phyloP scores from a whole-genome alignment of 345 rosid genomes.

The Pugionium dolabratum region DNA sequence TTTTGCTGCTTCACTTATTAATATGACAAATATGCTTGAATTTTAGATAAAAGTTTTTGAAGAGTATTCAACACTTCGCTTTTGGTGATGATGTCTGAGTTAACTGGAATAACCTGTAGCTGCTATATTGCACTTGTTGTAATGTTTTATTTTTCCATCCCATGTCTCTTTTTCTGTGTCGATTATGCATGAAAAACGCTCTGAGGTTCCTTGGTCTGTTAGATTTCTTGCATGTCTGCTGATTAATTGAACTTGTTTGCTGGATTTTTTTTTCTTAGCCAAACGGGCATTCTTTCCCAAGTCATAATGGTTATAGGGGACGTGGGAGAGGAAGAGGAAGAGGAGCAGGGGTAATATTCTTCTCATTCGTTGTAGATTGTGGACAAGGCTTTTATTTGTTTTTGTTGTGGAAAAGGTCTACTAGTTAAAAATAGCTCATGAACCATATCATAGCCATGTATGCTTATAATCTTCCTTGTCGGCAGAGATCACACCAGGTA shows the following conservation, averaged over 20 bases:
- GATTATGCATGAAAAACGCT: slow-evolving; percentile 1
- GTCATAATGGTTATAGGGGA: slow-evolving; percentile 63
- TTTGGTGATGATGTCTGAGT: background rate
- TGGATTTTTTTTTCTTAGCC: slow-evolving; percentile 41
- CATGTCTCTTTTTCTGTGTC: background rate
- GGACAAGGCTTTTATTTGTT: background rate
- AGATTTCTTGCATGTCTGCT: slow-evolving; percentile 9
- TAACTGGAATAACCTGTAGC: slow-evolving; percentile 1
- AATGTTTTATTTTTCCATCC: background rate
- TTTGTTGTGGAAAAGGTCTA: background rate
- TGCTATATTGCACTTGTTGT: slow-evolving; percentile 1
- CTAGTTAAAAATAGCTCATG: background rate
- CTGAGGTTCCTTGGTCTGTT: slow-evolving; percentile 9
- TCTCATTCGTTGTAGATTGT: slow-evolving; percentile 18
- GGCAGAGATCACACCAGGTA: slow-evolving; percentile 52
- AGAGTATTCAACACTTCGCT: background rate
- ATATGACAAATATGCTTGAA: slow-evolving; percentile 7
- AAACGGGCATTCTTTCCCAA: slow-evolving; percentile 62
- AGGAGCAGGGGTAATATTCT: slow-evolving; percentile 72
- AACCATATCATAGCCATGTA: background rate
- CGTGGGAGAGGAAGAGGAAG: slow-evolving; percentile 91
- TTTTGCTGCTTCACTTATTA: background rate
- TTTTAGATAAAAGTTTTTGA: slow-evolving; percentile 1
- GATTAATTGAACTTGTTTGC: slow-evolving; percentile 13
- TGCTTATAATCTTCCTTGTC: slow-evolving; percentile 22